Percentiles rank a stretch among this genome's conserved stretches.
Evolutionary conservation across 805 yeast genomes (phyloP).

Genomic region (Yarrowia sp.): DNA sequence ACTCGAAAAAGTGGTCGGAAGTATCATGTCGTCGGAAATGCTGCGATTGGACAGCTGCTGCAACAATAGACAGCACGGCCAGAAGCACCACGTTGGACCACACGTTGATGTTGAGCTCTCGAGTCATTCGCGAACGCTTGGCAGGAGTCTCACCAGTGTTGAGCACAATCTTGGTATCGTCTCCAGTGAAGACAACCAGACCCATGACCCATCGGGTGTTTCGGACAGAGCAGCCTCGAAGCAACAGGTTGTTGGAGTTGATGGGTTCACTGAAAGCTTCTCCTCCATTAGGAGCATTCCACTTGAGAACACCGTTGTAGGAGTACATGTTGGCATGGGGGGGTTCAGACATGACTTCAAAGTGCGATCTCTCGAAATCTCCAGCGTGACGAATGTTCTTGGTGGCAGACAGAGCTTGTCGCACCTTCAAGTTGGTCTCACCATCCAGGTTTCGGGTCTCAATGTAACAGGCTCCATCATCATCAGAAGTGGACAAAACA

Average conservation of each 20-base stretch:
- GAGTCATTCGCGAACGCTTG: slow-evolving; percentile 64
- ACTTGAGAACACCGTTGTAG: slow-evolving; percentile 65
- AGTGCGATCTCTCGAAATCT: slow-evolving; percentile 56
- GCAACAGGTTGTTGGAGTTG: slow-evolving; percentile 59
- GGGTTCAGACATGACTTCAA: slow-evolving; percentile 65
- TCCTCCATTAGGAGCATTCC: slow-evolving; percentile 35
- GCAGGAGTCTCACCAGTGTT: slow-evolving; percentile 80
- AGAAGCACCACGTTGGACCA: slow-evolving; percentile 61
- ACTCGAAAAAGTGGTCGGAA: slow-evolving; percentile 60
- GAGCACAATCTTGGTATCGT: slow-evolving; percentile 73
- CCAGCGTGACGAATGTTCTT: slow-evolving; percentile 53
- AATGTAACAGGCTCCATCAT: slow-evolving; percentile 66
- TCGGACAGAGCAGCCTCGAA: slow-evolving; percentile 72
- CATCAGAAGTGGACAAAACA: slow-evolving; percentile 66
- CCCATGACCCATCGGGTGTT: slow-evolving; percentile 79
- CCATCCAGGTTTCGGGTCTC: slow-evolving; percentile 75
- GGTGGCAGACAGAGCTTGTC: slow-evolving; percentile 59
- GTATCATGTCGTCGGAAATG: slow-evolving; percentile 47
- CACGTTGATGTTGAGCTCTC: slow-evolving; percentile 67
- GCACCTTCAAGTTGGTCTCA: slow-evolving; percentile 71
- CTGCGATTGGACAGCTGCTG: slow-evolving; percentile 70
- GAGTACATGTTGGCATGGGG: slow-evolving; percentile 64
- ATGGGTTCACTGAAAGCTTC: slow-evolving; percentile 50
- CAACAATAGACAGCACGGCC: slow-evolving; percentile 63
- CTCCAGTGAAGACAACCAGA: slow-evolving; percentile 68